Conservation (phyloP, 257 asterid genomes). For the Penstemon newberryi region DNA sequence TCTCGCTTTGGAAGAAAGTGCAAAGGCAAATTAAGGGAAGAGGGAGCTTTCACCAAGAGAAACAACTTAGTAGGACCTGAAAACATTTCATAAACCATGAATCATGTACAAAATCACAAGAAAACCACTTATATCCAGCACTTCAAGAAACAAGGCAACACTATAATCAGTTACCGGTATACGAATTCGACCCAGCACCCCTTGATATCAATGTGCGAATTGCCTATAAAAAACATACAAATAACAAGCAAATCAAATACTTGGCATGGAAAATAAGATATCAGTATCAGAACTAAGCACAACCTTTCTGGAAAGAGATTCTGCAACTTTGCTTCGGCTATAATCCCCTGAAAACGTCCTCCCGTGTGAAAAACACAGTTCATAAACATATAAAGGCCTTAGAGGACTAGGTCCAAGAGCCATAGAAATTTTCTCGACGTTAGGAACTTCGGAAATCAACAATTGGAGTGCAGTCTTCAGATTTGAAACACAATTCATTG, state of each 20-base stretch:
- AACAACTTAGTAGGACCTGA: conserved; percentile 83
- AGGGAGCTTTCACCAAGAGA: conserved; percentile 83
- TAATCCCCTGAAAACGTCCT: conserved; percentile 48
- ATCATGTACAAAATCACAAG: conserved; percentile 7
- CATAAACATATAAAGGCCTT: conserved; percentile 80
- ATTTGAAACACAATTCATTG: conserved; percentile 57
- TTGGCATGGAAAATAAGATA: not conserved
- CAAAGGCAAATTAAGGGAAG: conserved; percentile 57
- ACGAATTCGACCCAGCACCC: conserved; percentile 84
- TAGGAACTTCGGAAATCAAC: conserved; percentile 58
- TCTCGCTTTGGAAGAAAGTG: conserved; percentile 97
- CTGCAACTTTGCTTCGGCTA: conserved; percentile 56
- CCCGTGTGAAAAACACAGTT: conserved; percentile 54
- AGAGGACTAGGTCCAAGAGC: conserved; percentile 88
- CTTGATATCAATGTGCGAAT: conserved; percentile 76
- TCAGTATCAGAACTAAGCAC: conserved; percentile 14
- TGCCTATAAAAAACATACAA: conserved; percentile 48
- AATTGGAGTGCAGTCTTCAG: conserved; percentile 64
- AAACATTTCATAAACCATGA: conserved; percentile 20
- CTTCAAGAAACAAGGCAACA: conserved; percentile 3
- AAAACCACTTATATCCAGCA: conserved; percentile 14
- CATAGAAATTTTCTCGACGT: conserved; percentile 54
- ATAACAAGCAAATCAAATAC: conserved; percentile 1
- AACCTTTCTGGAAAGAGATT: conserved; percentile 79
- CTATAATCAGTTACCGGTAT: conserved; percentile 49